These are phyloP conservation scores for Yarrowia porcina DNA, from an alignment of 805 yeast species.

Conservation along the genomic window DNA sequence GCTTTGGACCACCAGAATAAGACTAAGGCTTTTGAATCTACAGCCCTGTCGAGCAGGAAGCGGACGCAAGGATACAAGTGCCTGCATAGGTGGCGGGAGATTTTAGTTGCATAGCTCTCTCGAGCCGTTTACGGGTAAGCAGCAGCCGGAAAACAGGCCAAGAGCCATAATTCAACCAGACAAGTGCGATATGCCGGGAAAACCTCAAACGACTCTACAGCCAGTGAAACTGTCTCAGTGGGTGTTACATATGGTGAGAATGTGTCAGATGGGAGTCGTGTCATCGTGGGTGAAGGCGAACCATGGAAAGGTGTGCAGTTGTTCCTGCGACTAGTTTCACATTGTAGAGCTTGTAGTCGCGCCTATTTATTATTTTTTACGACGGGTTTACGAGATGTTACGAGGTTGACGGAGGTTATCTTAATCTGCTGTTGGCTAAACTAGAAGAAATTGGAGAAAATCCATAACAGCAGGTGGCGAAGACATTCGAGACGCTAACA, in stretches of 20 bases:
- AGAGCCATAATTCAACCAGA: too few relatives aligned
- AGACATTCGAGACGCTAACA: background rate
- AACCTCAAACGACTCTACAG: background rate
- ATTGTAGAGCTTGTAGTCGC: background rate
- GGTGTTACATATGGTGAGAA: background rate
- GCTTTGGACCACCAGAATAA: background rate
- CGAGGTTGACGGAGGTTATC: background rate
- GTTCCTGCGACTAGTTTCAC: background rate
- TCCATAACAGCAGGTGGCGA: background rate
- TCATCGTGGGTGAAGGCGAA: background rate
- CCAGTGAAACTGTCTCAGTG: constrained; percentile 1
- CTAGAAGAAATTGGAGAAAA: background rate
- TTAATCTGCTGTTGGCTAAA: background rate
- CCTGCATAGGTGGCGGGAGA: background rate
- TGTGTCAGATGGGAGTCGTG: background rate
- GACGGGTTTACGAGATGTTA: background rate
- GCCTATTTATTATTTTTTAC: background rate
- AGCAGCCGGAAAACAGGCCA: background rate
- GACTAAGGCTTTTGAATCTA: too few relatives aligned
- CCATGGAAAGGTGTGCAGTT: background rate
- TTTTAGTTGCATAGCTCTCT: constrained; percentile 10
- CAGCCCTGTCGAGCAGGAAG: too few relatives aligned
- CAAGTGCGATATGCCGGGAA: too few relatives aligned
- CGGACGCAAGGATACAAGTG: background rate
- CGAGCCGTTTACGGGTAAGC: constrained; percentile 14